Conservation (phyloP, 495 filamentous ascomycete species). For the Aspergillus biplanus region DNA sequence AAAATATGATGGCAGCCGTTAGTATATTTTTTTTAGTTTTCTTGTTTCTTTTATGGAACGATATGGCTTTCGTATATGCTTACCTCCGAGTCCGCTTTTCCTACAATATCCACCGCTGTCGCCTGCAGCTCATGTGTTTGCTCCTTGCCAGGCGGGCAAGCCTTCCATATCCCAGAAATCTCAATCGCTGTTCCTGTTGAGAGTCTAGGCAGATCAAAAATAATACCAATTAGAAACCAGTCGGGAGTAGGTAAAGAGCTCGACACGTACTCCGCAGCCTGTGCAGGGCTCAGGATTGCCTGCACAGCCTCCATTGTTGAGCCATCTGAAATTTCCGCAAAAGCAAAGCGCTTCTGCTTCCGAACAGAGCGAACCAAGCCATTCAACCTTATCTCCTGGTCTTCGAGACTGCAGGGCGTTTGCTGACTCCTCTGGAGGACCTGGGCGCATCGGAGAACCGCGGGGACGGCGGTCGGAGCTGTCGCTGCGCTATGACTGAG, state of each 20-base stretch:
- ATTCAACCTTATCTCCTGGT: slow-evolving; percentile 61
- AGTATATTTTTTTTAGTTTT: neutral
- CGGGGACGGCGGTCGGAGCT: slow-evolving; percentile 20
- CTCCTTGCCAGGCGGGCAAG: slow-evolving; percentile 65
- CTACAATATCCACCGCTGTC: slow-evolving; percentile 67
- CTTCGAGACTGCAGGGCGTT: slow-evolving; percentile 36
- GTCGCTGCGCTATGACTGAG: slow-evolving; percentile 30
- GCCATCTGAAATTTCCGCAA: slow-evolving; percentile 87
- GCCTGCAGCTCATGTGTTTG: slow-evolving; percentile 84
- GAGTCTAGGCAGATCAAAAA: slow-evolving; percentile 55
- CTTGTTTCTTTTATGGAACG: too few species aligned
- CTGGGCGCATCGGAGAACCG: slow-evolving; percentile 42
- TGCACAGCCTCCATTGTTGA: slow-evolving; percentile 80
- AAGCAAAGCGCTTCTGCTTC: slow-evolving; percentile 80
- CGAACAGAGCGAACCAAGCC: slow-evolving; percentile 86
- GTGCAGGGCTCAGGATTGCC: slow-evolving; percentile 74
- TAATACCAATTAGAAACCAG: slow-evolving; percentile 17
- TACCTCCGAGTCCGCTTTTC: slow-evolving; percentile 78
- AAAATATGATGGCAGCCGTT: neutral
- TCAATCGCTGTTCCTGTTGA: slow-evolving; percentile 78
- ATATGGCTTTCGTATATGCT: slow-evolving; percentile 22
- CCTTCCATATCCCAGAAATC: slow-evolving; percentile 77
- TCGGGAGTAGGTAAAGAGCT: neutral
- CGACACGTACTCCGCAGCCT: slow-evolving; percentile 72
- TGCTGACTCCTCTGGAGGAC: slow-evolving; percentile 39